Conservation (phyloP, 2,329 filamentous ascomycete species). For the Trichoderma hamatum region DNA sequence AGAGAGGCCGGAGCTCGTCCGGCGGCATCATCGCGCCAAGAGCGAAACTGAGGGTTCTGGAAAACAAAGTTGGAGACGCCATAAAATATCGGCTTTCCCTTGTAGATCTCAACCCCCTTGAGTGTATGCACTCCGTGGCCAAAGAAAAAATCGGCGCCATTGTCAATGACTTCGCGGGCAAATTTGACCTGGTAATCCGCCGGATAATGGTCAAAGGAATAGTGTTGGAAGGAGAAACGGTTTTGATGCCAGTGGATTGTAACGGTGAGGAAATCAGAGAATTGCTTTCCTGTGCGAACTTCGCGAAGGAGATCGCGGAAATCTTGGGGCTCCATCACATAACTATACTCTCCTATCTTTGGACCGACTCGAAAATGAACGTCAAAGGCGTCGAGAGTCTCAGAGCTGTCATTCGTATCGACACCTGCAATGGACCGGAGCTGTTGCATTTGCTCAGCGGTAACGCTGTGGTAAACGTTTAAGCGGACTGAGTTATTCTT, state of each 20-base stretch:
- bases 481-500: conserved; percentile 15
- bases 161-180: conserved; percentile 7
- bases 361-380: neutral
- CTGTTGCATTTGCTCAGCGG: neutral
- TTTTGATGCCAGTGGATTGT: conserved; percentile 23
- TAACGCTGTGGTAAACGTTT: conserved; percentile 10
- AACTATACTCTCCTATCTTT: conserved; percentile 12
- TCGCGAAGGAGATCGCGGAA: conserved; percentile 17
- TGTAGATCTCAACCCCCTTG: conserved; percentile 19
- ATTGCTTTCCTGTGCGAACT: conserved; percentile 19
- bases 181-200: conserved; percentile 19
- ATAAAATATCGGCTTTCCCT: conserved; percentile 17
- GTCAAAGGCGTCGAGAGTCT: conserved; percentile 8
- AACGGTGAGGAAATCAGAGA: conserved; percentile 14
- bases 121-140: conserved; percentile 21
- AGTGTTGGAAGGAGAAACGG: conserved; percentile 20
- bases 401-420: neutral
- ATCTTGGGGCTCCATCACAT: conserved; percentile 10
- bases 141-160: conserved; percentile 22
- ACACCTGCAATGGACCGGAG: neutral
- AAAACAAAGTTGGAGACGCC: conserved; percentile 22
- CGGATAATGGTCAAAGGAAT: conserved; percentile 21
- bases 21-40: conserved; percentile 20
- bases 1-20: conserved; percentile 4
- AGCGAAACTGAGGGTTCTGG: conserved; percentile 16